Conservation (phyloP, 2,329 filamentous ascomycete species). For the Verticillium tricorpus region DNA sequence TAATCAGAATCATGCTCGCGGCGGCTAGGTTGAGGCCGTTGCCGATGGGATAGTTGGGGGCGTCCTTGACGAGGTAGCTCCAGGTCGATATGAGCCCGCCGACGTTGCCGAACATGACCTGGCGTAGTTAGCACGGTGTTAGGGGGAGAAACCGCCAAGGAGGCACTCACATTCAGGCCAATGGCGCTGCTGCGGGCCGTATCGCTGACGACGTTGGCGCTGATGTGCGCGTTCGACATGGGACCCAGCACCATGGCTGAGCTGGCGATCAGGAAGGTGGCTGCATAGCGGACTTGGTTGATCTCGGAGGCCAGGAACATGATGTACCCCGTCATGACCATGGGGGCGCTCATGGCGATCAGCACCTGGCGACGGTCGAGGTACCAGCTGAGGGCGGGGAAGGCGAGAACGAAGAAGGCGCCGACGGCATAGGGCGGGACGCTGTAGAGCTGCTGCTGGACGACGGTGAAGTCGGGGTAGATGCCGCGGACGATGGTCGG, state of each 20-base stretch:
- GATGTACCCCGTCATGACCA: conserved; percentile 66
- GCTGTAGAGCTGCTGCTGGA: conserved; percentile 64
- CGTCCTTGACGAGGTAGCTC: conserved; percentile 60
- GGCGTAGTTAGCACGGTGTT: conserved; percentile 16
- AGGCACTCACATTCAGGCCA: conserved; percentile 40
- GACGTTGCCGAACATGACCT: conserved; percentile 67
- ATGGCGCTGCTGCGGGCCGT: conserved; percentile 65
- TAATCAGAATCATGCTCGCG: conserved; percentile 44
- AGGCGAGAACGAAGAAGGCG: conserved; percentile 58
- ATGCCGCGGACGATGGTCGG: conserved; percentile 67
- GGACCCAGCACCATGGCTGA: conserved; percentile 61
- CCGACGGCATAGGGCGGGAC: conserved; percentile 69
- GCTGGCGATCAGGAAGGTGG: conserved; percentile 63
- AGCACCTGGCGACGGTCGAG: conserved; percentile 56
- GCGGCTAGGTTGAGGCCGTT: conserved; percentile 66
- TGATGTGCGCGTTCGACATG: conserved; percentile 62
- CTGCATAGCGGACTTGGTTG: conserved; percentile 57
- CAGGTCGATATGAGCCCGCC: conserved; percentile 64
- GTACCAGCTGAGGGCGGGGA: conserved; percentile 59
- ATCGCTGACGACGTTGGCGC: conserved; percentile 68
- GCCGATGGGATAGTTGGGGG: conserved; percentile 63
- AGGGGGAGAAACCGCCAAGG: not conserved
- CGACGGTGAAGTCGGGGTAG: conserved; percentile 51
- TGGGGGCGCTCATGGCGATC: conserved; percentile 53
- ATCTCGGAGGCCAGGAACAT: conserved; percentile 60